These are phyloP conservation scores for Coniferiporia sulphurascens DNA, from an alignment of 1,284 basidiomycete species.

Conservation along the genomic window DNA sequence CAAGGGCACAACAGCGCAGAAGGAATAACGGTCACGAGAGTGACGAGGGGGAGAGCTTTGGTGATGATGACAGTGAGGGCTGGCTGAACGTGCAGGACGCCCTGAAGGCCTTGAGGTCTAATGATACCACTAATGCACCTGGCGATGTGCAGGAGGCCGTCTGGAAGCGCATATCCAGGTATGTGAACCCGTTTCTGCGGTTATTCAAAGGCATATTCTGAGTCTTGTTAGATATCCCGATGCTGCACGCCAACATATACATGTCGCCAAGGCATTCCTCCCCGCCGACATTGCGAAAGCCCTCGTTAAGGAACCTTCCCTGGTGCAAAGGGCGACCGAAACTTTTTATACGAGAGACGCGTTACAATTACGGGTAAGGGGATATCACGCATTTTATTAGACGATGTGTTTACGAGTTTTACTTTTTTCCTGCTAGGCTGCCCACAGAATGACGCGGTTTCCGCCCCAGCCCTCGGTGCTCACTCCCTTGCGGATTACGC, in stretches of 20 bases:
- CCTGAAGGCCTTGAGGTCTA: constrained; percentile 56
- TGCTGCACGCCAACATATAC: constrained; percentile 66
- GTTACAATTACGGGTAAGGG: constrained; percentile 74
- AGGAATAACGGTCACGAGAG: constrained; percentile 44
- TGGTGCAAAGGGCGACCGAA: constrained; percentile 84
- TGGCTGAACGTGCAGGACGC: constrained; percentile 64
- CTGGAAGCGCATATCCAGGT: constrained; percentile 68
- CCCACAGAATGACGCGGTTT: constrained; percentile 85
- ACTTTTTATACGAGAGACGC: constrained; percentile 93
- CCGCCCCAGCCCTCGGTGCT: constrained; percentile 64
- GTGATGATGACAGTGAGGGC: constrained; percentile 44
- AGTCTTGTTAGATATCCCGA: constrained; percentile 58
- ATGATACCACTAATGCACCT: constrained; percentile 53
- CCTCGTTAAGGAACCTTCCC: constrained; percentile 55
- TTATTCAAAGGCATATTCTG: constrained; percentile 15
- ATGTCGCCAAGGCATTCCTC: constrained; percentile 76
- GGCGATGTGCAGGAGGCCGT: constrained; percentile 54
- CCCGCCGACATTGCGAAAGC: constrained; percentile 76
- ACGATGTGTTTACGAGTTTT: neutral
- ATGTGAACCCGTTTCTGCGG: constrained; percentile 20
- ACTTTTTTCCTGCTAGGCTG: constrained; percentile 67
- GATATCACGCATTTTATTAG: neutral
- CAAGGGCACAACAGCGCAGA: constrained; percentile 41
- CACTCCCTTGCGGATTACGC: constrained; percentile 68
- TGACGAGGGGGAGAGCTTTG: constrained; percentile 36